Evolutionary conservation across 805 yeast genomes (phyloP), one percentile per base, ranked within the genome.

Genomic region (Barnettozyma wickerhamii): DNA sequence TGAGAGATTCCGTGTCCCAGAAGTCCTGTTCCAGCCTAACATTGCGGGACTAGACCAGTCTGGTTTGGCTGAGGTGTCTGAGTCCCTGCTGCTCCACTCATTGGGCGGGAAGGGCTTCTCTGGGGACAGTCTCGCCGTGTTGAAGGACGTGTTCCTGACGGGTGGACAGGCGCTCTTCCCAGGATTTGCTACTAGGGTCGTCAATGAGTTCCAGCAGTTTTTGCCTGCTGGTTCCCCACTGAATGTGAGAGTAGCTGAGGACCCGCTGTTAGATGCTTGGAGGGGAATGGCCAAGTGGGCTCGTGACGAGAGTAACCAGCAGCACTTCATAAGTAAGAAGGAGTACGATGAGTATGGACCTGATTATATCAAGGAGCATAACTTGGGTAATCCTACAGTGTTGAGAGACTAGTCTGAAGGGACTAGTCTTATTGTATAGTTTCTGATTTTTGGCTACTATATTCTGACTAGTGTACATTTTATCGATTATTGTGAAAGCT

Each of bases 41-140:
- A 88, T 93, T 47, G 95, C 95, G 0, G 99, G 99, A 18, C 69
- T 89, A 18, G 99, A 93, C 61, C 98, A 90, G 64, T 95, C 97
- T 0, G 98, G 98, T 20, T 71, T 93, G n/a, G 58, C 75, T 19
- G 98, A 93, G 61, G 64, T 89, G 30, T 71, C 81, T 41, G 83
- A 81, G 48, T 84, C 80, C 43, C 69, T 87, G 7, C 55, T 90
- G 6, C 55, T 75, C 30, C 73, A 79, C 35, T 72, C 89, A 52
- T 67, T 80, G 38, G 77, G 77, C 21, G 74, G 77, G 1, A 73
- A 71, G 42, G 79, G 79, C 27, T 66, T 64, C 32, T 65, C 74
- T 1, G 84, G 80, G 6, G 81, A 81, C 45, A 41, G 35, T 33
- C 28, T 33, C 62, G 71, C 18, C 65, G 71, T 20, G 63, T 74